Evolutionary conservation across 176 grass and related monocot genomes (phyloP).

Genomic region (Musa schizocarpa): DNA sequence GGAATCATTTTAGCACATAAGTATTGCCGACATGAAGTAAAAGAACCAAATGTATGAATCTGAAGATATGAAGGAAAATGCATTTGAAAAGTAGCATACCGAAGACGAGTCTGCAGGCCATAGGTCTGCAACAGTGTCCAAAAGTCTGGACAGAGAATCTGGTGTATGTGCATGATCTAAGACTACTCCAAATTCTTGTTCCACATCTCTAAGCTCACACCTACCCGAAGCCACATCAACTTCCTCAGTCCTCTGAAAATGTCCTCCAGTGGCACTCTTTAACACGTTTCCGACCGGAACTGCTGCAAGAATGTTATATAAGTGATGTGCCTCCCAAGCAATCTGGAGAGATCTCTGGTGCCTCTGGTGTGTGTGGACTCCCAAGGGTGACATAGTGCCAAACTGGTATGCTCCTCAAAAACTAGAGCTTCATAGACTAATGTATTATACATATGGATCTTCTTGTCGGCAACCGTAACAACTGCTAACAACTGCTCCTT

Average conservation of each 20-base stretch:
- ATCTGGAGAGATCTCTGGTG: constrained; percentile 82
- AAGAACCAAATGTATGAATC: not conserved
- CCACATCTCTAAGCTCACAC: constrained; percentile 80
- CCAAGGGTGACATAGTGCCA: constrained; percentile 38
- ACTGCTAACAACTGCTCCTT: constrained; percentile 68
- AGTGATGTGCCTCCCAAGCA: constrained; percentile 73
- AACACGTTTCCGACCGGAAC: constrained; percentile 77
- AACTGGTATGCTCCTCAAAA: constrained; percentile 55
- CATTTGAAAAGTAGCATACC: constrained; percentile 32
- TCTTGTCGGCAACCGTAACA: constrained; percentile 62
- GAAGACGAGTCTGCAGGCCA: constrained; percentile 61
- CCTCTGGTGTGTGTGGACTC: constrained; percentile 66
- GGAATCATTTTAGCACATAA: too few relatives aligned
- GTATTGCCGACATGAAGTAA: not conserved
- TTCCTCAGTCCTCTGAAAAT: constrained; percentile 84
- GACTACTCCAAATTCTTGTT: constrained; percentile 81
- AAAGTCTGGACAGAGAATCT: constrained; percentile 55
- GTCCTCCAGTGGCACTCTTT: constrained; percentile 55
- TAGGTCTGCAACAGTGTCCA: constrained; percentile 60
- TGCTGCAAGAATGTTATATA: constrained; percentile 77
- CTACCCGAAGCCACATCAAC: constrained; percentile 79
- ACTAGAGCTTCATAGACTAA: constrained; percentile 64
- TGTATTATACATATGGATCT: constrained; percentile 73
- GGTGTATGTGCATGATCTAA: constrained; percentile 68
- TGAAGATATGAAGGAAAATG: constrained; percentile 12